Evolutionary conservation across 768 basidiomycete species (phyloP).

Genomic region (Auriscalpium vulgare): DNA sequence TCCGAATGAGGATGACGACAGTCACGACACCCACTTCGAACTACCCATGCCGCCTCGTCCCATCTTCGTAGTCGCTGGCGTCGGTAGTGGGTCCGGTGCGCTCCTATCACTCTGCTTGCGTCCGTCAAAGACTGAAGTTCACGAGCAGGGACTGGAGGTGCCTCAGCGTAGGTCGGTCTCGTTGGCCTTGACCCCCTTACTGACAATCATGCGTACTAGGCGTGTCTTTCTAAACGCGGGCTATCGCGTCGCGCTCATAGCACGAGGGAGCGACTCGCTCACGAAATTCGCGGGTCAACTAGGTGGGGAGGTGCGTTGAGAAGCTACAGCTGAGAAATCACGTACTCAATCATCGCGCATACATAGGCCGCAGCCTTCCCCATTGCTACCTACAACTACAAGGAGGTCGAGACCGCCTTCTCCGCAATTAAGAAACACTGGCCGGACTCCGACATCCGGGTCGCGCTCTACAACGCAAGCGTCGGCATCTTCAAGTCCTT

Average conservation of each 20-base stretch:
- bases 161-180: constrained; percentile 27
- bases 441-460: constrained; percentile 27
- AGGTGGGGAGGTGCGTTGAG: constrained; percentile 27
- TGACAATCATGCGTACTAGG: constrained; percentile 12
- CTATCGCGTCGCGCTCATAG: constrained; percentile 33
- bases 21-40: too few species aligned
- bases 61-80: constrained; percentile 32
- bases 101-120: background rate
- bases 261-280: constrained; percentile 26
- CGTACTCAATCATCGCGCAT: constrained; percentile 1
- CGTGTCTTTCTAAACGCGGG: constrained; percentile 31
- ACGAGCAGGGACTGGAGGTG: constrained; percentile 29
- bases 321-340: background rate
- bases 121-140: background rate
- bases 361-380: constrained; percentile 30
- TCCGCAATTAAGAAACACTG: constrained; percentile 25
- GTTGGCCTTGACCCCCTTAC: background rate
- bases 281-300: constrained; percentile 27
- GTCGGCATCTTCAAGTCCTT: constrained; percentile 29
- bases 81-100: constrained; percentile 32
- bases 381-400: constrained; percentile 25
- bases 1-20: too few species aligned
- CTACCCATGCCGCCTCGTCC: constrained; percentile 23
- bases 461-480: constrained; percentile 32
- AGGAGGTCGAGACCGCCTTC: constrained; percentile 26